Evolutionary conservation across 2,329 filamentous ascomycete genomes (phyloP).

Genomic region (Fusarium sp.): DNA sequence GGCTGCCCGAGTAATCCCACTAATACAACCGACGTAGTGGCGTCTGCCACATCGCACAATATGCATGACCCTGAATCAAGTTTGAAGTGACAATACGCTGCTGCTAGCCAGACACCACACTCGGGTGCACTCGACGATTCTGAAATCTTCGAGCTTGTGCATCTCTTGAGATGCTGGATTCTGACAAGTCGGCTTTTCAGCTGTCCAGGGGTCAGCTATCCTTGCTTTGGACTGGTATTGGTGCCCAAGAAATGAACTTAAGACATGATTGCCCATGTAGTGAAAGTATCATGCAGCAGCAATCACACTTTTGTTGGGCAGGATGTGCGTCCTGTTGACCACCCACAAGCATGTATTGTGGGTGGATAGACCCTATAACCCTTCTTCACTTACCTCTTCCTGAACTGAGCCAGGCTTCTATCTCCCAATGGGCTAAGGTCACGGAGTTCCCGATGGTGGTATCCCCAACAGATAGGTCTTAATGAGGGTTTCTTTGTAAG

Average conservation of each 20-base stretch:
- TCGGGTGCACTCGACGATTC: background rate
- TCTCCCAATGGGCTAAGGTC: background rate
- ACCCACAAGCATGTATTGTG: background rate
- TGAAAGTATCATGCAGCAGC: slow-evolving; percentile 26
- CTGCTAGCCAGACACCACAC: background rate
- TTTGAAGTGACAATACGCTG: slow-evolving; percentile 7
- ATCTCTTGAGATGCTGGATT: background rate
- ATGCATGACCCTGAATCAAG: background rate
- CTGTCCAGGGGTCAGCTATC: slow-evolving; percentile 26
- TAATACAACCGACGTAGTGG: background rate
- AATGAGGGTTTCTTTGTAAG: background rate
- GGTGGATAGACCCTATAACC: background rate
- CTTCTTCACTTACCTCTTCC: background rate
- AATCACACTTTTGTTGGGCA: slow-evolving; percentile 5
- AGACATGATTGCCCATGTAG: slow-evolving; percentile 11
- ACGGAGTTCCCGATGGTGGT: background rate
- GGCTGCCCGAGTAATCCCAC: background rate
- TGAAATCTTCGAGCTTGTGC: background rate
- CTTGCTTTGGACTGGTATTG: slow-evolving; percentile 25
- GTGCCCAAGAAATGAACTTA: slow-evolving; percentile 16
- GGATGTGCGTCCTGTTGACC: background rate
- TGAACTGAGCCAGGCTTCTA: background rate
- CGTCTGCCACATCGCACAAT: slow-evolving; percentile 2
- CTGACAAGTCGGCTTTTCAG: slow-evolving; percentile 22
- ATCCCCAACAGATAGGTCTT: background rate